Percentiles rank a stretch among this genome's conserved stretches.
These are phyloP conservation scores for Filobasidium floriforme DNA, from an alignment of 768 basidiomycete species.

Conservation along the genomic window DNA sequence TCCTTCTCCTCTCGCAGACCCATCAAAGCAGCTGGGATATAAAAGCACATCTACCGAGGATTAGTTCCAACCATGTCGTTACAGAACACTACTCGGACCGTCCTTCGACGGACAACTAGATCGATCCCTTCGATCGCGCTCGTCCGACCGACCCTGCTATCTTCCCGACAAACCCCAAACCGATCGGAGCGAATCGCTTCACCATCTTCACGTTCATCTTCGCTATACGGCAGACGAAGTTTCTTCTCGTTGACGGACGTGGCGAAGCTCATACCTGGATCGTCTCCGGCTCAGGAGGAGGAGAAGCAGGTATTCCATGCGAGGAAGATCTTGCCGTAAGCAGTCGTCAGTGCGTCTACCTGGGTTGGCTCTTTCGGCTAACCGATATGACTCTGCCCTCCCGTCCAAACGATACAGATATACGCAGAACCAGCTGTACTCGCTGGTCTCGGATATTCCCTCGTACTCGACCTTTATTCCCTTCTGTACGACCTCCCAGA, in stretches of 20 bases:
- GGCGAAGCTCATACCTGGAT: constrained; percentile 28
- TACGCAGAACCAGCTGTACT: constrained; percentile 66
- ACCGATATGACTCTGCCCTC: neutral
- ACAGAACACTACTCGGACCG: no score
- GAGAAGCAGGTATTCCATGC: constrained; percentile 66
- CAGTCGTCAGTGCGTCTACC: constrained; percentile 22
- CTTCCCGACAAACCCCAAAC: neutral
- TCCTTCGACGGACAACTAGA: no score
- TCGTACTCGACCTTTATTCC: constrained; percentile 83
- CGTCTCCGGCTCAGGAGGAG: constrained; percentile 24
- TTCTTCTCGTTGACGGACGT: constrained; percentile 40
- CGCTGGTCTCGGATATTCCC: constrained; percentile 75
- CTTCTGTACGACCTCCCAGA: constrained; percentile 55
- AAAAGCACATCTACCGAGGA: no score
- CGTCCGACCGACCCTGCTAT: no score
- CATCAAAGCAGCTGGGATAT: no score
- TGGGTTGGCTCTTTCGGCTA: neutral
- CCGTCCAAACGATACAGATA: constrained; percentile 53
- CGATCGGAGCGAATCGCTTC: neutral
- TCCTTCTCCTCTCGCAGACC: no score
- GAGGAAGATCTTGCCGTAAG: constrained; percentile 79
- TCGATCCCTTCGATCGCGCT: no score
- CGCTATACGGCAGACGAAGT: neutral
- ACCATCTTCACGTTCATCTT: neutral
- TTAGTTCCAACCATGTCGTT: no score